Evolutionary conservation across 2,329 filamentous ascomycete species (phyloP).

Genomic region (Verticillium albo-atrum): DNA sequence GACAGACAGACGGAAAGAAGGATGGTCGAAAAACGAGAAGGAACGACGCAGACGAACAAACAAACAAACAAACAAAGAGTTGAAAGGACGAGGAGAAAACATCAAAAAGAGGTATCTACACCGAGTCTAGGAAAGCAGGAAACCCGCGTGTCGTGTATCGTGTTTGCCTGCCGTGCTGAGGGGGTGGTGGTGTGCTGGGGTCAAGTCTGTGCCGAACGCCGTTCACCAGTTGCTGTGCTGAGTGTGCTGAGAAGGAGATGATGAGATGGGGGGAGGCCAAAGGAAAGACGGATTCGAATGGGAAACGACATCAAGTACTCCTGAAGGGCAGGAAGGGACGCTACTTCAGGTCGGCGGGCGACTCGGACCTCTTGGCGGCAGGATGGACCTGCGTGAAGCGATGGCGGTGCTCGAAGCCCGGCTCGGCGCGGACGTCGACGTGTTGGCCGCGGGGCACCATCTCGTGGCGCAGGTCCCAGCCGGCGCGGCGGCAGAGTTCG

Average conservation of each 20-base stretch:
- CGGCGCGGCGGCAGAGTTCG: constrained; percentile 76
- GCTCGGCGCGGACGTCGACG: constrained; percentile 48
- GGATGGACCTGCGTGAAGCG: constrained; percentile 26
- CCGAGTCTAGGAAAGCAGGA: not conserved
- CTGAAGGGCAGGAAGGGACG: not conserved
- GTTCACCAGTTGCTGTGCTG: constrained; percentile 22
- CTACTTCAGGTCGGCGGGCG: not conserved
- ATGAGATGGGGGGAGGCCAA: too few species aligned
- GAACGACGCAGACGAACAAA: too few species aligned
- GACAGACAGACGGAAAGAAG: too few species aligned
- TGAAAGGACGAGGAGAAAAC: not conserved
- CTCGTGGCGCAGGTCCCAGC: constrained; percentile 76
- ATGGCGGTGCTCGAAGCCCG: constrained; percentile 41
- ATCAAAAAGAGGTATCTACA: not conserved
- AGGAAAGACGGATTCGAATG: not conserved
- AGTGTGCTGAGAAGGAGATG: constrained; percentile 2
- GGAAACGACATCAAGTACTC: not conserved
- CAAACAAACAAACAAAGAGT: too few species aligned
- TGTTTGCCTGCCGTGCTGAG: not conserved
- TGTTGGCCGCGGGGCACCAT: constrained; percentile 71
- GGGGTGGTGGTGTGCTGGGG: not conserved
- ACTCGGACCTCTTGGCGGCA: not conserved
- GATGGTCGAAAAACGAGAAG: not conserved
- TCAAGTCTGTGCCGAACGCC: not conserved
- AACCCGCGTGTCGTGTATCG: not conserved